phyloP scores from a whole-genome alignment of 805 yeast genomes.

The Lachancea kluyveri region DNA sequence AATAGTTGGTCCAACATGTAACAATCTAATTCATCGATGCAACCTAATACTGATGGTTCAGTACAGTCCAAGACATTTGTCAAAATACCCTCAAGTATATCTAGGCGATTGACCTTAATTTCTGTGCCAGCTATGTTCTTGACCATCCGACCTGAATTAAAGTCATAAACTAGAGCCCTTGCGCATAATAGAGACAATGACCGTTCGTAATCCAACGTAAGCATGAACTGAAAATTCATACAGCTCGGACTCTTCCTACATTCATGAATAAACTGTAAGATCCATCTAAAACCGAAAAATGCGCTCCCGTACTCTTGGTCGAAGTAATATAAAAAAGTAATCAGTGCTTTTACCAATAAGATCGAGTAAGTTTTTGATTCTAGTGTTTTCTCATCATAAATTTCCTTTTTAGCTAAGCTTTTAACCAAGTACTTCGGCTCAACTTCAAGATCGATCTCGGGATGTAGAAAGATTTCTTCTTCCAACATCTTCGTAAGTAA shows the following conservation, averaged over 20 bases:
- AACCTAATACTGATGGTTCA: slow-evolving; percentile 10
- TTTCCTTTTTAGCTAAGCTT: slow-evolving; percentile 4
- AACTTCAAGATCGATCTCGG: slow-evolving; percentile 17
- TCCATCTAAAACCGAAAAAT: slow-evolving; percentile 17
- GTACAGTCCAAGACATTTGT: slow-evolving; percentile 13
- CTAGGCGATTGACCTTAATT: slow-evolving; percentile 8
- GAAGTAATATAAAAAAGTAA: slow-evolving; percentile 8
- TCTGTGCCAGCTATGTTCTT: slow-evolving; percentile 3
- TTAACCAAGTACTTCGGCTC: slow-evolving; percentile 17
- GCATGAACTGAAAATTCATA: neutral
- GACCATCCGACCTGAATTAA: slow-evolving; percentile 1
- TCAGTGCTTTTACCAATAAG: slow-evolving; percentile 5
- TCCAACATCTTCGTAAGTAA: slow-evolving; percentile 5
- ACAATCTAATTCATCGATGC: slow-evolving; percentile 8
- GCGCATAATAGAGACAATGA: slow-evolving; percentile 13
- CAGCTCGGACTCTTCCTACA: slow-evolving; percentile 5
- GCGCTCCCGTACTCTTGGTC: slow-evolving; percentile 12
- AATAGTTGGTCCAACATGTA: slow-evolving; percentile 13
- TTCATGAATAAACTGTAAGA: slow-evolving; percentile 16
- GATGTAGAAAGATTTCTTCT: slow-evolving; percentile 12
- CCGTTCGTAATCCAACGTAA: slow-evolving; percentile 12
- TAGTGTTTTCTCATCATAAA: slow-evolving; percentile 3
- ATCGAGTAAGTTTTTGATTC: slow-evolving; percentile 5
- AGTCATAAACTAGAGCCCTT: slow-evolving; percentile 10
- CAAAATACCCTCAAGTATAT: slow-evolving; percentile 13